Percentiles rank a stretch among this genome's conserved stretches.
These are phyloP conservation scores for Aspergillus kassunensis DNA, from an alignment of 495 filamentous ascomycete genomes.

Conservation along the genomic window DNA sequence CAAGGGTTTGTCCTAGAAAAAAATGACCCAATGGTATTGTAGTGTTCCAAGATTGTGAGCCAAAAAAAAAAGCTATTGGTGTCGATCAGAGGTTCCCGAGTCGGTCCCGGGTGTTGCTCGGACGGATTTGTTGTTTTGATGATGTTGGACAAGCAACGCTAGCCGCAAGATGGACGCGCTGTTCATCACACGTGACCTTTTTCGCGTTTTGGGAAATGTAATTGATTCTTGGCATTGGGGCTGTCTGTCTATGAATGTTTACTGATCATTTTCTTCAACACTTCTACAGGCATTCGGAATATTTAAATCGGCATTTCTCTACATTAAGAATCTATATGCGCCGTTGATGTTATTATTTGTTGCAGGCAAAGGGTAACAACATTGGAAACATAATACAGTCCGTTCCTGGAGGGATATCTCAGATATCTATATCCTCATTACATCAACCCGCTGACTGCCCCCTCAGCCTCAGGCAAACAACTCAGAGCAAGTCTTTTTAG, in stretches of 20 bases:
- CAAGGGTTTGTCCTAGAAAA: not conserved
- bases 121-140: constrained; percentile 26
- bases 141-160: constrained; percentile 13
- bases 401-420: constrained; percentile 13
- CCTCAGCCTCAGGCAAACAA: not conserved
- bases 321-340: constrained; percentile 18
- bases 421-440: constrained; percentile 32
- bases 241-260: too few species aligned
- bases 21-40: not conserved
- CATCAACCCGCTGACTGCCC: not conserved
- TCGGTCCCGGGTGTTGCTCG: not conserved
- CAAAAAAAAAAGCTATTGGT: not conserved
- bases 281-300: too few species aligned
- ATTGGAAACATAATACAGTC: constrained; percentile 18
- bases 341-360: constrained; percentile 24
- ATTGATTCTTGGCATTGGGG: too few species aligned
- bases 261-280: too few species aligned
- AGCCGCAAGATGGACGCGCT: constrained; percentile 1
- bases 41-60: not conserved
- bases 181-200: constrained; percentile 18
- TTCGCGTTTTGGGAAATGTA: constrained; percentile 28
- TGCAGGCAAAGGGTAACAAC: constrained; percentile 13
- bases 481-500: not conserved
- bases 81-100: constrained; percentile 4
- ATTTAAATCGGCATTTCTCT: too few species aligned